A percentile compares a stretch with the other conserved stretches of the same genome.
Conservation (phyloP, 805 yeast genomes). For the Starmerella apis region DNA sequence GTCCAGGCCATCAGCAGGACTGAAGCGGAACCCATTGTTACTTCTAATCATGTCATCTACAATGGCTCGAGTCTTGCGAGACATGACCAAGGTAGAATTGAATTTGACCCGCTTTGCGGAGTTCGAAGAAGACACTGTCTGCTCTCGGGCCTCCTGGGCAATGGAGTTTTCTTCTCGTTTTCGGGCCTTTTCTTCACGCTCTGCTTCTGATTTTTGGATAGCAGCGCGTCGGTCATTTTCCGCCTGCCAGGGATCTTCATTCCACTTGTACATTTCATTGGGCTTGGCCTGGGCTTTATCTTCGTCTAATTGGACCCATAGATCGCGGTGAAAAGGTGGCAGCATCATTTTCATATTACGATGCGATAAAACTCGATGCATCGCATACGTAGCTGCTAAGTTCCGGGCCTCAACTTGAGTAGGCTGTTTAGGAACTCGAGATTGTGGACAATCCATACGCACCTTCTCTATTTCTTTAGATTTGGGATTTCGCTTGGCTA, state of each 20-base stretch:
- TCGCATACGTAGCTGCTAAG: slow-evolving; percentile 76
- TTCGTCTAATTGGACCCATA: slow-evolving; percentile 66
- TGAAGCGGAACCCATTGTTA: slow-evolving; percentile 38
- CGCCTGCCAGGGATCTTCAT: slow-evolving; percentile 61
- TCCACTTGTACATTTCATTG: slow-evolving; percentile 23
- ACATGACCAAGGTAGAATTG: slow-evolving; percentile 45
- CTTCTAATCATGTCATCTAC: slow-evolving; percentile 50
- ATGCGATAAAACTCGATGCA: slow-evolving; percentile 67
- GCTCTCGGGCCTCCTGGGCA: slow-evolving; percentile 14
- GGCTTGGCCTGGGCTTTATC: slow-evolving; percentile 38
- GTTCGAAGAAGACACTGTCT: neutral
- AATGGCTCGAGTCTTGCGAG: slow-evolving; percentile 48
- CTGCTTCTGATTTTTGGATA: slow-evolving; percentile 14
- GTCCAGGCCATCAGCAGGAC: slow-evolving; percentile 23
- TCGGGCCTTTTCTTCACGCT: slow-evolving; percentile 6
- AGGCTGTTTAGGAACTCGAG: slow-evolving; percentile 51
- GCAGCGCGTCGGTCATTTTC: slow-evolving; percentile 43
- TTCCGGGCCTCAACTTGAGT: slow-evolving; percentile 87
- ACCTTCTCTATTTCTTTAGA: slow-evolving; percentile 56
- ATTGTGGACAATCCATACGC: slow-evolving; percentile 43
- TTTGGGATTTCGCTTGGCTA: slow-evolving; percentile 71
- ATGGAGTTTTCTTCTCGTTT: slow-evolving; percentile 14
- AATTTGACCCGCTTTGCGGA: slow-evolving; percentile 26
- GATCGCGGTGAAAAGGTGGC: slow-evolving; percentile 67
- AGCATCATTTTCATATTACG: slow-evolving; percentile 79